Base-by-base conservation (phyloP, 768 basidiomycete genomes). In the Pisolithus sp. region DNA sequence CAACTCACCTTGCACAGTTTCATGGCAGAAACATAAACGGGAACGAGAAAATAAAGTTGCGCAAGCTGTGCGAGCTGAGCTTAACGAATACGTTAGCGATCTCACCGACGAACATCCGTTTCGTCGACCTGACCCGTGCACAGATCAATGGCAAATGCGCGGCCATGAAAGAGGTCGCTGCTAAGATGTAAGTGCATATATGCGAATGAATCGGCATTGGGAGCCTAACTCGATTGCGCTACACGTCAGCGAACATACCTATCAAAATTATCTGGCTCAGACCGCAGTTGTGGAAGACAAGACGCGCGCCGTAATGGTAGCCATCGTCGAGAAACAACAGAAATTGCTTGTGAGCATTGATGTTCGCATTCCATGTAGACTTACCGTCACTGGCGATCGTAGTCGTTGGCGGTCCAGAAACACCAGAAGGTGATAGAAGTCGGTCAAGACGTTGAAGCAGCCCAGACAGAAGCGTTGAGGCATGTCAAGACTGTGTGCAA, bases 21-120 rank as follows among this genome's bases (percentile, higher is more conserved):
- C 68, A 7, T 69, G 68, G 68, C 59, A 68, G 45, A 68, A 61
- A 54, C 63, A 69, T n/a, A 59, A 57, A 24, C 55, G 23, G 36
- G 60, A 60, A 46, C 67, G 59, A 24, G 59, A 68, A 34, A 46
- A 18, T 38, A 63, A 45, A 50, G 56, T 66, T 26, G 5, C 68
- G 21, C 63, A 56, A 34, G 37, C 49, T 3, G 53, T 59, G 0
- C 57, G 61, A 44, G 55, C 59, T 21, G 58, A 69, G 43, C 57
- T 68, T n/a, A 50, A 69, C 24, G 28, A 55, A 50, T 61, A 57
- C n/a, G 66, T 68, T 38, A 23, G 54, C 24, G 42, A 12, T 23
- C 20, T 26, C 15, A 21, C 23, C 23, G 8, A 26, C 15, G 40
- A 10, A 26, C n/a, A 5, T 10, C 46, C 56, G 48, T 4, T 38